phyloP scores from a whole-genome alignment of 2,329 filamentous ascomycete species.

The Pseudogymnoascus sp. region DNA sequence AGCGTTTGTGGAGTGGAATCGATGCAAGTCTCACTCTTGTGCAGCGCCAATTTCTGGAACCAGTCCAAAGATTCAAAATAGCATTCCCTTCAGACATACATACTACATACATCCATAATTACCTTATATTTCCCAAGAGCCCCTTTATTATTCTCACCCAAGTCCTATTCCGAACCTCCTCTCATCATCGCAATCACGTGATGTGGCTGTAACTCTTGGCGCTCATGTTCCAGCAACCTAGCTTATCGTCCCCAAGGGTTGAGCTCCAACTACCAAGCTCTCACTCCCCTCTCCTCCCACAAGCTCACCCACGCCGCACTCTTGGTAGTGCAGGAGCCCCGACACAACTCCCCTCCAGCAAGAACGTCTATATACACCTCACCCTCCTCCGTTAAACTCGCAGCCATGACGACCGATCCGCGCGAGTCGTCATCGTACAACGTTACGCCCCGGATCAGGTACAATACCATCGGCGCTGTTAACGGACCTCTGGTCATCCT shows the following conservation, averaged over 20 bases:
- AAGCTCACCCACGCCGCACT: slow-evolving; percentile 2
- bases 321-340: slow-evolving; percentile 7
- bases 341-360: slow-evolving; percentile 2
- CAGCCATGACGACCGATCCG: slow-evolving; percentile 19
- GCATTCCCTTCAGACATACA: neutral
- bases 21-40: neutral
- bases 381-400: neutral
- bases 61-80: neutral
- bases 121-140: neutral
- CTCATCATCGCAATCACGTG: neutral
- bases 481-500: slow-evolving; percentile 97
- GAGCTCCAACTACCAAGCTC: slow-evolving; percentile 5
- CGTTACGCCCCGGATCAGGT: slow-evolving; percentile 68
- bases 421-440: slow-evolving; percentile 30
- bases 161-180: neutral
- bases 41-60: neutral
- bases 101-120: neutral
- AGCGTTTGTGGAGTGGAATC: neutral
- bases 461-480: slow-evolving; percentile 97
- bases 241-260: slow-evolving; percentile 8
- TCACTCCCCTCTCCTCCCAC: neutral
- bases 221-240: slow-evolving; percentile 5
- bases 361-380: neutral
- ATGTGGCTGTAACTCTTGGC: slow-evolving; percentile 4
- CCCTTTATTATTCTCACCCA: neutral